Evolutionary conservation across 768 basidiomycete species (phyloP).

Genomic region (Harrya chromipes): DNA sequence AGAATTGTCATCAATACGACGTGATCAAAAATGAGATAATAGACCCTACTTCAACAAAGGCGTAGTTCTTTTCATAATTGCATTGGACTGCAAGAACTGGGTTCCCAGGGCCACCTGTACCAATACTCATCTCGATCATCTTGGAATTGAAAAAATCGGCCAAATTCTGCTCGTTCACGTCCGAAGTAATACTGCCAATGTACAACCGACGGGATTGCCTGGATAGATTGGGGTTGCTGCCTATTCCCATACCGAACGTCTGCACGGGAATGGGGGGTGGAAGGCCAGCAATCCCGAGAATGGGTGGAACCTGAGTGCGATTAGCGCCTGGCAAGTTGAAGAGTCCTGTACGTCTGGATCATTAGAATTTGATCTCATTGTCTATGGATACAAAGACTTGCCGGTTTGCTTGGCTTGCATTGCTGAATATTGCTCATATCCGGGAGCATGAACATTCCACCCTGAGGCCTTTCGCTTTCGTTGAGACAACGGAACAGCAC

Average conservation of each 20-base stretch:
- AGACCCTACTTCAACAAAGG: constrained; percentile 86
- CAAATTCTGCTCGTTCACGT: constrained; percentile 90
- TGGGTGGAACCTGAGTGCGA: constrained; percentile 81
- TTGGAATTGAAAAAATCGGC: constrained; percentile 94
- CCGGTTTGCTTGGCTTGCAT: constrained; percentile 99
- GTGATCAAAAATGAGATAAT: neutral
- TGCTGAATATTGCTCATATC: constrained; percentile 92
- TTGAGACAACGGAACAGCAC: constrained; percentile 76
- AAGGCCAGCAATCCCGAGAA: constrained; percentile 75
- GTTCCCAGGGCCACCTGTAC: constrained; percentile 80
- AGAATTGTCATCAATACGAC: constrained; percentile 13
- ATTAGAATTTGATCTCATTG: constrained; percentile 6
- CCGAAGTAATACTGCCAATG: constrained; percentile 93
- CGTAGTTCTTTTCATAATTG: constrained; percentile 99
- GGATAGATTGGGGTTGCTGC: constrained; percentile 83
- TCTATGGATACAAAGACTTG: constrained; percentile 29
- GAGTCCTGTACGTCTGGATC: constrained; percentile 53
- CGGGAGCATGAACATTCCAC: constrained; percentile 96
- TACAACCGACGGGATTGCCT: constrained; percentile 94
- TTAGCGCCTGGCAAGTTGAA: constrained; percentile 97
- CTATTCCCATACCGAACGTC: constrained; percentile 83
- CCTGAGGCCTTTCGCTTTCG: constrained; percentile 86
- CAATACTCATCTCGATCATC: constrained; percentile 90
- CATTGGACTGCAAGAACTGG: constrained; percentile 93
- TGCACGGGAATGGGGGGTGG: constrained; percentile 83